A percentile compares a stretch with the other conserved stretches of the same genome.
Evolutionary conservation across 169 alveolate genomes (phyloP).

Genomic region (Plasmodium chabaudi): DNA sequence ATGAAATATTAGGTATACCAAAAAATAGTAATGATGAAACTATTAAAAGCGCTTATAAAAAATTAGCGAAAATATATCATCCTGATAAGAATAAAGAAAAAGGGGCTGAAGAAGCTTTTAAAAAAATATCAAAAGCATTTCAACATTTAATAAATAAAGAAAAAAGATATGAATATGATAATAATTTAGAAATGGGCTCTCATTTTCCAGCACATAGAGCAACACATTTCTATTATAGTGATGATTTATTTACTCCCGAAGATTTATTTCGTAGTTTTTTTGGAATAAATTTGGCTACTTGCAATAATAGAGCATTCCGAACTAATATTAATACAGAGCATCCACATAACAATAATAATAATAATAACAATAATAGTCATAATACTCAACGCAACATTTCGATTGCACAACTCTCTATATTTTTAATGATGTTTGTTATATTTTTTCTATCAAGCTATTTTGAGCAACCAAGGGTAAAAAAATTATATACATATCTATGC

Average conservation of each 20-base stretch:
- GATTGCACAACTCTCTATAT: slow-evolving; percentile 39
- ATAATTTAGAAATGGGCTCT: slow-evolving; percentile 82
- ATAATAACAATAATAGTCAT: slow-evolving; percentile 5
- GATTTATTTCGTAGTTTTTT: slow-evolving; percentile 87
- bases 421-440: slow-evolving; percentile 65
- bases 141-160: slow-evolving; percentile 93
- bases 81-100: slow-evolving; percentile 97
- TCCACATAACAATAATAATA: slow-evolving; percentile 40
- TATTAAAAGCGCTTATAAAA: slow-evolving; percentile 94
- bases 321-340: slow-evolving; percentile 34
- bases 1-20: slow-evolving; percentile 92
- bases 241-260: slow-evolving; percentile 86
- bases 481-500: neutral
- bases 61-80: slow-evolving; percentile 95
- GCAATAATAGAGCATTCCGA: slow-evolving; percentile 55
- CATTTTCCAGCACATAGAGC: slow-evolving; percentile 77
- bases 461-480: slow-evolving; percentile 72
- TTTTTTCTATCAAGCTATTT: slow-evolving; percentile 74
- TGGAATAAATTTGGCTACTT: slow-evolving; percentile 80
- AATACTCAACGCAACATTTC: slow-evolving; percentile 49
- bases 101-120: slow-evolving; percentile 96
- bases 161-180: slow-evolving; percentile 91
- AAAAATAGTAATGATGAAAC: slow-evolving; percentile 91
- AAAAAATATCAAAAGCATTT: slow-evolving; percentile 93
- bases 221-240: slow-evolving; percentile 78